Base-by-base conservation (phyloP, 1,284 basidiomycete genomes). In the Cryptococcus wingfieldii region DNA sequence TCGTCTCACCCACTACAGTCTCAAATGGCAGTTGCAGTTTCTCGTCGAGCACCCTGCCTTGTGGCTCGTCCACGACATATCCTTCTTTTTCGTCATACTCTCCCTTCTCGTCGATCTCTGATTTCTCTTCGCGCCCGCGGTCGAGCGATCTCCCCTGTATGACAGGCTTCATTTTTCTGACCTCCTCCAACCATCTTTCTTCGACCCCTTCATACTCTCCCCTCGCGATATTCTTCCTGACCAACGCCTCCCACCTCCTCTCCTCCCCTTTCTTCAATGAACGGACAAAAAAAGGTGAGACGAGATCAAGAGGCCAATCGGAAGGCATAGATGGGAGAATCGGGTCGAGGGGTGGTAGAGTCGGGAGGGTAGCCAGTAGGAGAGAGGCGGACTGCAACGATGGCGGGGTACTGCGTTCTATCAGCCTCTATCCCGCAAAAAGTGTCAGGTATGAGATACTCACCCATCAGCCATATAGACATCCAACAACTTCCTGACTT, bases 391-490 rank as follows among this genome's bases (percentile, higher is more conserved):
- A 46, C 12, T 46, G 45, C 14, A 46, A 19, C 12, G 45, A 46
- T 23, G 25, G 27, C 16, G 45, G 41, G n/a, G 41, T 42, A 23
- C 41, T 42, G 16, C 9, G 23, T 18, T 44, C 25, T 7, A 38
- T 37, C 52, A 25, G n/a, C 14, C n/a, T 23, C 39, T 19, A 4
- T 5, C 31, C n/a, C 13, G 8, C 19, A 7, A 38, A 19, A 50
- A 14, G 18, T 16, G 5, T 31, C 12, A 12, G n/a, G 9, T 27
- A 5, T 19, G 18, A 12, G 49, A 42, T 14, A 79, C 84, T 55
- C 64, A 87, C 86, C 83, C 83, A 51, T 85, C 83, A 47, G 78
- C 79, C 85, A 91, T 86, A 71, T 91, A 91, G 9, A 92, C 86
- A 69, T 88, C 84, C 55, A 94, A 71, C 31, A 94, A 72, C 39